These are phyloP conservation scores for Backusella circina DNA, from an alignment of 192 early-diverging fungal species.

Conservation along the genomic window DNA sequence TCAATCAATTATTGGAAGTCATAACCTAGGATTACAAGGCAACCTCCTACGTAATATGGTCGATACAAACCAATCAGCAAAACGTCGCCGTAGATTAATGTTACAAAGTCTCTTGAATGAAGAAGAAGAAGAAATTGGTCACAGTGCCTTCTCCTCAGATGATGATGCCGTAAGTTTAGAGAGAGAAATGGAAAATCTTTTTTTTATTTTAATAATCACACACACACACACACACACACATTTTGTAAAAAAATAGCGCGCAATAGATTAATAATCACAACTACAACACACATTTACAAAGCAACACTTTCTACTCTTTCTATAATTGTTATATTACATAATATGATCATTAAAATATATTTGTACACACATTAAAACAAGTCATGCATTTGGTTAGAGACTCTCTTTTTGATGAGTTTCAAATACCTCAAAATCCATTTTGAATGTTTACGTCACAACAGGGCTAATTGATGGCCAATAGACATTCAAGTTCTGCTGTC, in stretches of 20 bases:
- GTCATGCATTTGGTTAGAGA: too few species aligned
- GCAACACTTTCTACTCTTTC: not conserved
- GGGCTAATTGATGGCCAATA: too few species aligned
- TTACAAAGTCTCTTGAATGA: conserved; percentile 21
- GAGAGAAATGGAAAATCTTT: not conserved
- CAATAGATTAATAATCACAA: too few species aligned
- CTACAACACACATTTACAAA: not conserved
- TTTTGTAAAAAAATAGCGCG: too few species aligned
- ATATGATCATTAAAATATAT: too few species aligned
- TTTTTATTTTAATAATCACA: not conserved
- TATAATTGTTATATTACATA: not conserved
- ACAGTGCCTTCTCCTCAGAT: not conserved
- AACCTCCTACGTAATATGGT: conserved; percentile 32
- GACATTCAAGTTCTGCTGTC: too few species aligned
- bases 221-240: not conserved
- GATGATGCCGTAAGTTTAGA: conserved; percentile 5
- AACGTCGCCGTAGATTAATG: conserved; percentile 27
- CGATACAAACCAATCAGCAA: conserved; percentile 24
- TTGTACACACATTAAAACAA: too few species aligned
- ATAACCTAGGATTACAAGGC: conserved; percentile 72
- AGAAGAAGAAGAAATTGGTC: not conserved
- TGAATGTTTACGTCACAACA: too few species aligned
- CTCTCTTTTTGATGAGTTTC: too few species aligned
- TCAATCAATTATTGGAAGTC: conserved; percentile 65
- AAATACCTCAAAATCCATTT: too few species aligned